Percentiles rank a stretch among this genome's conserved stretches.
These are phyloP conservation scores for Lentinula lateritia DNA, from an alignment of 768 basidiomycete species.

Conservation along the genomic window DNA sequence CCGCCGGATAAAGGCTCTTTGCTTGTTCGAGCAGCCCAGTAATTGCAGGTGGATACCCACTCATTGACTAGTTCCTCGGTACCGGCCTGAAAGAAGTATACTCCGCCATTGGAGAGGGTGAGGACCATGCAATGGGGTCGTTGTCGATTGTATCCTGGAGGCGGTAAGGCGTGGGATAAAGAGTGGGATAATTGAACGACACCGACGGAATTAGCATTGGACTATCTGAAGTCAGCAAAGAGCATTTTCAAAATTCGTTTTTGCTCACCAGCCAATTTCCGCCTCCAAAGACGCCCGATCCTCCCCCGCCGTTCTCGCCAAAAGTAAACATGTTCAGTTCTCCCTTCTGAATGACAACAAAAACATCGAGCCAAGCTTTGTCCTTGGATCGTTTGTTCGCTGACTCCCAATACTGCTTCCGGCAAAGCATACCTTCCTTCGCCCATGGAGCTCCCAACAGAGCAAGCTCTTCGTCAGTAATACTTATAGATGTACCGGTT, in stretches of 20 bases:
- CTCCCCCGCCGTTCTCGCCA: conserved; percentile 65
- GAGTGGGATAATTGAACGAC: conserved; percentile 82
- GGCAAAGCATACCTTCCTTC: conserved; percentile 93
- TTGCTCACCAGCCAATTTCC: conserved; percentile 96
- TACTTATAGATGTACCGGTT: conserved; percentile 70
- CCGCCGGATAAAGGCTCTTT: conserved; percentile 95
- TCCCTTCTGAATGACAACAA: conserved; percentile 93
- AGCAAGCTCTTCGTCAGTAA: conserved; percentile 93
- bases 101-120: conserved; percentile 80
- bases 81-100: conserved; percentile 98
- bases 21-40: conserved; percentile 95
- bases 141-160: conserved; percentile 86
- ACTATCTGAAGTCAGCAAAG: conserved; percentile 36
- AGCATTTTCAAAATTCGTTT: not conserved
- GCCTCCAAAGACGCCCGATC: conserved; percentile 73
- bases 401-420: conserved; percentile 93
- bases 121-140: conserved; percentile 95
- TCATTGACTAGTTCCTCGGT: conserved; percentile 98
- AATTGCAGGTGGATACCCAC: conserved; percentile 99
- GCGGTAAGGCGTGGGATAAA: conserved; percentile 79
- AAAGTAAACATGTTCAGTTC: conserved; percentile 96
- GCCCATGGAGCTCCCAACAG: conserved; percentile 97
- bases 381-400: conserved; percentile 79
- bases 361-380: conserved; percentile 90
- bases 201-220: conserved; percentile 85